Evolutionary conservation across 805 yeast genomes (phyloP).

Genomic region (Candida argentea): DNA sequence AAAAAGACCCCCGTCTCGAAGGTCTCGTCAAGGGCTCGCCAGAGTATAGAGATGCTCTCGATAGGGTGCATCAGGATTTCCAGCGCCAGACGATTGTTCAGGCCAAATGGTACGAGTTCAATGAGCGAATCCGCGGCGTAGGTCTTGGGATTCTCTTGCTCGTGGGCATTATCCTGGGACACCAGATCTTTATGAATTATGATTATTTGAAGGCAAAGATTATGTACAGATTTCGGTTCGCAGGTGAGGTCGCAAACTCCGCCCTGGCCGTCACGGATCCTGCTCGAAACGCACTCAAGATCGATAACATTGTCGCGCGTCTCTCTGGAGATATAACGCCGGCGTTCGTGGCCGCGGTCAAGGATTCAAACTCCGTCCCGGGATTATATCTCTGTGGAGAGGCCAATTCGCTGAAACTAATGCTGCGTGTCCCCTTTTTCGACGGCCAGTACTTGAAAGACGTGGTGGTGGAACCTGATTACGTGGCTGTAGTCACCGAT

Average conservation of each 20-base stretch:
- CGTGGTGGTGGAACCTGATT: constrained; percentile 39
- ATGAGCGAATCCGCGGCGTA: constrained; percentile 35
- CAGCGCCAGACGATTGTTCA: constrained; percentile 16
- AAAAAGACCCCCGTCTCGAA: constrained; percentile 21
- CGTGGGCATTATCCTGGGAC: constrained; percentile 28
- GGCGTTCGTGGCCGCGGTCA: constrained; percentile 10
- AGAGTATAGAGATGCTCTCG: constrained; percentile 25
- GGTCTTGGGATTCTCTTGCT: constrained; percentile 32
- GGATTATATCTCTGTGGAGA: constrained; percentile 31
- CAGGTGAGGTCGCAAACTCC: constrained; percentile 29
- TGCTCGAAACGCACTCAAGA: constrained; percentile 16
- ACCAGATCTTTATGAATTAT: constrained; percentile 35
- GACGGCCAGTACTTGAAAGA: constrained; percentile 50
- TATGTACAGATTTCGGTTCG: constrained; percentile 21
- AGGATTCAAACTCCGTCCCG: constrained; percentile 14
- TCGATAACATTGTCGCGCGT: constrained; percentile 16
- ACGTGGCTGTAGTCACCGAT: constrained; percentile 49
- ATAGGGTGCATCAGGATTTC: constrained; percentile 17
- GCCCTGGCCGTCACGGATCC: constrained; percentile 24
- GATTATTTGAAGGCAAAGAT: constrained; percentile 25
- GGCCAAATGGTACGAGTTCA: constrained; percentile 24
- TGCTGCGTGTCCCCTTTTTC: constrained; percentile 53
- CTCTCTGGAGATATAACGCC: constrained; percentile 15
- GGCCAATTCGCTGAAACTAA: constrained; percentile 30
- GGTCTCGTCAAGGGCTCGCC: constrained; percentile 20